These are phyloP conservation scores for Apiospora sp. DNA, from an alignment of 2,329 filamentous ascomycete genomes.

Conservation along the genomic window DNA sequence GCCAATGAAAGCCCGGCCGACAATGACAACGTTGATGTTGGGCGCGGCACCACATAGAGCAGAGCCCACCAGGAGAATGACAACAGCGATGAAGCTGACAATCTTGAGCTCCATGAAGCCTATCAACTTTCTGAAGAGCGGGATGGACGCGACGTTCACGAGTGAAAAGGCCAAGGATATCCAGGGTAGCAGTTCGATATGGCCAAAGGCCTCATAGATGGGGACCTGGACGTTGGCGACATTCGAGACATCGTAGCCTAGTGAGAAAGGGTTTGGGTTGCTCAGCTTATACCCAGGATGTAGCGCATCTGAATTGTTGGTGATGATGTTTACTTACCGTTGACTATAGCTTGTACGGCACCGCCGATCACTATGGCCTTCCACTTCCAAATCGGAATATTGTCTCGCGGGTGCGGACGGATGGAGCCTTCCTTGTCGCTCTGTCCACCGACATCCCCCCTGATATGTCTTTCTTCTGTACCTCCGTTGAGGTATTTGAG, in stretches of 20 bases:
- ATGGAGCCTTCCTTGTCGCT: constrained; percentile 4
- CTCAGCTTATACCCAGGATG: not conserved
- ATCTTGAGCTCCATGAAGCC: constrained; percentile 43
- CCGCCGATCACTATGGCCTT: constrained; percentile 32
- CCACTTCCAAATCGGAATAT: constrained; percentile 34
- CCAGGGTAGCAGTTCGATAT: constrained; percentile 49
- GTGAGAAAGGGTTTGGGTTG: not conserved
- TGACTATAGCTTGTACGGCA: constrained; percentile 34
- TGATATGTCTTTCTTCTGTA: not conserved
- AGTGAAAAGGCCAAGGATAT: constrained; percentile 47
- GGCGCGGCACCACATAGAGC: constrained; percentile 41
- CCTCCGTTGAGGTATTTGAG: not conserved
- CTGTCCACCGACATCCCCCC: not conserved
- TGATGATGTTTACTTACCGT: constrained; percentile 29
- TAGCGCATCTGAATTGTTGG: not conserved
- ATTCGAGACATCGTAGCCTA: constrained; percentile 53
- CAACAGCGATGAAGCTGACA: constrained; percentile 37
- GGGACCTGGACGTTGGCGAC: constrained; percentile 64
- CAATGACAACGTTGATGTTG: constrained; percentile 41
- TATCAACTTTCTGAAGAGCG: constrained; percentile 44
- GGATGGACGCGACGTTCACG: constrained; percentile 44
- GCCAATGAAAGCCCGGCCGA: constrained; percentile 44
- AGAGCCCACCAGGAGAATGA: constrained; percentile 41
- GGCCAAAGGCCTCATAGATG: constrained; percentile 59
- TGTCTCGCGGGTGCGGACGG: constrained; percentile 24